Percentiles rank a stretch among this genome's conserved stretches.
These are phyloP conservation scores for Blastobotrys arbuscula DNA, from an alignment of 1,139 yeast genomes.

Conservation along the genomic window DNA sequence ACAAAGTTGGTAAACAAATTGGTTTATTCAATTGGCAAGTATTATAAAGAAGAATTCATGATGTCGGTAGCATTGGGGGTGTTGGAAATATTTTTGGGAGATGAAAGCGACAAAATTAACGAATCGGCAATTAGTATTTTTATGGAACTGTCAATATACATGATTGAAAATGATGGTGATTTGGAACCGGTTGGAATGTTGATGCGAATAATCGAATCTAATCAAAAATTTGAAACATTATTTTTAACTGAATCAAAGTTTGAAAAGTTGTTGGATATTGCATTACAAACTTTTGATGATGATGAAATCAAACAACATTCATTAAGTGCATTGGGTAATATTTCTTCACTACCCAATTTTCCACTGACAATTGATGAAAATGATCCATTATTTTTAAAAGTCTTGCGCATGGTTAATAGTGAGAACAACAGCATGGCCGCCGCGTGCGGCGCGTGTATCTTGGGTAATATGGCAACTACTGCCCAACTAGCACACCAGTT, in stretches of 20 bases:
- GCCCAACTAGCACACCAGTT: slow-evolving; percentile 15
- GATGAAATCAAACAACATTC: slow-evolving; percentile 15
- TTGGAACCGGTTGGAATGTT: slow-evolving; percentile 11
- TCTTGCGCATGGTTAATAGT: slow-evolving; percentile 3
- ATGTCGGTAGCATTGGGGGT: slow-evolving; percentile 12
- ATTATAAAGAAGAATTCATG: slow-evolving; percentile 7
- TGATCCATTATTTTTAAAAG: slow-evolving; percentile 13
- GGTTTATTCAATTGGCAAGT: slow-evolving; percentile 2
- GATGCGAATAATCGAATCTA: slow-evolving; percentile 13
- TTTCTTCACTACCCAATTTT: slow-evolving; percentile 21
- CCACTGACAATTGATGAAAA: slow-evolving; percentile 11
- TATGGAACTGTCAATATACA: slow-evolving; percentile 11
- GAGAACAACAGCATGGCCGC: slow-evolving; percentile 10
- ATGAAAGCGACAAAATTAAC: slow-evolving; percentile 6
- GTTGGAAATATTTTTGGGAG: slow-evolving; percentile 8
- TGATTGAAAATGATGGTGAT: slow-evolving; percentile 9
- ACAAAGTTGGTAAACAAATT: slow-evolving; percentile 4
- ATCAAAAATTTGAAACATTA: slow-evolving; percentile 12
- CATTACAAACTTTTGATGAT: slow-evolving; percentile 21
- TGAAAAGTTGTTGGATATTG: slow-evolving; percentile 12
- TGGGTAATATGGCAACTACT: slow-evolving; percentile 23
- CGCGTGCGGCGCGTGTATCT: slow-evolving; percentile 21
- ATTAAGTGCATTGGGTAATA: slow-evolving; percentile 19
- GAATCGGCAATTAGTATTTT: slow-evolving; percentile 11
- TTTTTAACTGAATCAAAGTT: slow-evolving; percentile 10